Evolutionary conservation across 2,329 filamentous ascomycete genomes (phyloP).

Genomic region (Ophiocordyceps camponoti-saundersi): DNA sequence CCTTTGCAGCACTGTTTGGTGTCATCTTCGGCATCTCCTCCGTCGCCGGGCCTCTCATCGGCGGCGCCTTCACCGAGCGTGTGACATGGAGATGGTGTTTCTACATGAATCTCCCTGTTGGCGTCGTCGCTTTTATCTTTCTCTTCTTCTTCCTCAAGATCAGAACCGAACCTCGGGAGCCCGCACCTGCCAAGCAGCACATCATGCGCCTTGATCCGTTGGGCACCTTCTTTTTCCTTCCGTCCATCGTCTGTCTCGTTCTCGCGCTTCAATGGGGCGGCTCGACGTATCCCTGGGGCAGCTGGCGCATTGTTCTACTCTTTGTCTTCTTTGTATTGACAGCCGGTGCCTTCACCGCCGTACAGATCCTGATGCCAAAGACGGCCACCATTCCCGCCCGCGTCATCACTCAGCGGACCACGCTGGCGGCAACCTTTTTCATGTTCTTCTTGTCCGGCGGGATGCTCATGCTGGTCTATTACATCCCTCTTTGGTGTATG

Average conservation of each 20-base stretch:
- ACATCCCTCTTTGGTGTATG: slow-evolving; percentile 14
- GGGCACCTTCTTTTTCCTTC: slow-evolving; percentile 32
- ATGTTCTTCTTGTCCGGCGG: slow-evolving; percentile 29
- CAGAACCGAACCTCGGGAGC: slow-evolving; percentile 11
- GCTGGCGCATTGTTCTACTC: slow-evolving; percentile 30
- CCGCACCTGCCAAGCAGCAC: background rate
- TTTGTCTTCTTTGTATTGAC: slow-evolving; percentile 32
- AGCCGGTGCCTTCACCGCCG: slow-evolving; percentile 26
- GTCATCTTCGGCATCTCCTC: slow-evolving; percentile 39
- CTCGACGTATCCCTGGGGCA: slow-evolving; percentile 29
- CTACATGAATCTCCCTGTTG: slow-evolving; percentile 28
- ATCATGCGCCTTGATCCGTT: slow-evolving; percentile 28
- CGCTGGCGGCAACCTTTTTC: slow-evolving; percentile 22
- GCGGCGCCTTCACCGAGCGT: slow-evolving; percentile 31
- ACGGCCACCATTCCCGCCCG: slow-evolving; percentile 28
- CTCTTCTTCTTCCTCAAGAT: slow-evolving; percentile 21
- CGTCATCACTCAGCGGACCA: slow-evolving; percentile 21
- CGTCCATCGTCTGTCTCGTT: slow-evolving; percentile 33
- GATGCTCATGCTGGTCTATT: slow-evolving; percentile 37
- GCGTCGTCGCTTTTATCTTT: slow-evolving; percentile 28
- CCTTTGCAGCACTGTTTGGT: slow-evolving; percentile 24
- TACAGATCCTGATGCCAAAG: slow-evolving; percentile 26
- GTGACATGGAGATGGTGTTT: slow-evolving; percentile 37
- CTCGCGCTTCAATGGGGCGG: slow-evolving; percentile 42
- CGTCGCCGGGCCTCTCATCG: slow-evolving; percentile 31